Evolutionary conservation across 2,329 filamentous ascomycete genomes (phyloP).

Genomic region (Epichloe gansuensis): DNA sequence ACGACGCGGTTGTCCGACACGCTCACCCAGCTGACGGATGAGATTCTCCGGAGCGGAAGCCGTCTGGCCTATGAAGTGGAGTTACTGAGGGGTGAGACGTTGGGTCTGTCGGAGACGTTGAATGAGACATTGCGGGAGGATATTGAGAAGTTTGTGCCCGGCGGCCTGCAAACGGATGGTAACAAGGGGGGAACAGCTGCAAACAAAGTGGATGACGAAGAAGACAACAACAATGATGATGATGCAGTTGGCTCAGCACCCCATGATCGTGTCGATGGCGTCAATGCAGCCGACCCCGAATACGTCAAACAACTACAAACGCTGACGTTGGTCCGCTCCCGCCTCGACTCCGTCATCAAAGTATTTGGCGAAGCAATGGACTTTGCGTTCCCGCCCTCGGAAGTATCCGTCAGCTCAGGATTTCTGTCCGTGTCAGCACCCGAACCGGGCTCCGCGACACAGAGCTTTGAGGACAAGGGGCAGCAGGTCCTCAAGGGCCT

Average conservation of each 20-base stretch:
- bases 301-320: slow-evolving; percentile 72
- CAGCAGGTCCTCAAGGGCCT: slow-evolving; percentile 63
- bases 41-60: slow-evolving; percentile 80
- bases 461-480: slow-evolving; percentile 74
- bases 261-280: slow-evolving; percentile 6
- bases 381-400: slow-evolving; percentile 81
- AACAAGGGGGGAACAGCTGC: slow-evolving; percentile 10
- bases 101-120: slow-evolving; percentile 67
- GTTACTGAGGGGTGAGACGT: slow-evolving; percentile 74
- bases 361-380: slow-evolving; percentile 93
- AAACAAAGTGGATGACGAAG: slow-evolving; percentile 3
- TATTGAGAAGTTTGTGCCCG: slow-evolving; percentile 57
- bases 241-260: slow-evolving; percentile 11
- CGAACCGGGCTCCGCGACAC: slow-evolving; percentile 48
- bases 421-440: slow-evolving; percentile 86
- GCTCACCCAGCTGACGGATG: slow-evolving; percentile 83
- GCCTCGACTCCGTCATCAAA: slow-evolving; percentile 81
- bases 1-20: slow-evolving; percentile 70
- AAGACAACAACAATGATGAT: slow-evolving; percentile 9
- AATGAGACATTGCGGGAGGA: slow-evolving; percentile 60
- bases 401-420: slow-evolving; percentile 69
- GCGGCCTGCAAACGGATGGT: slow-evolving; percentile 26
- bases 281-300: slow-evolving; percentile 36
- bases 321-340: slow-evolving; percentile 64
- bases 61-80: slow-evolving; percentile 91